Evolutionary conservation across 768 basidiomycete species (phyloP).

Genomic region (Harrya chromipes): DNA sequence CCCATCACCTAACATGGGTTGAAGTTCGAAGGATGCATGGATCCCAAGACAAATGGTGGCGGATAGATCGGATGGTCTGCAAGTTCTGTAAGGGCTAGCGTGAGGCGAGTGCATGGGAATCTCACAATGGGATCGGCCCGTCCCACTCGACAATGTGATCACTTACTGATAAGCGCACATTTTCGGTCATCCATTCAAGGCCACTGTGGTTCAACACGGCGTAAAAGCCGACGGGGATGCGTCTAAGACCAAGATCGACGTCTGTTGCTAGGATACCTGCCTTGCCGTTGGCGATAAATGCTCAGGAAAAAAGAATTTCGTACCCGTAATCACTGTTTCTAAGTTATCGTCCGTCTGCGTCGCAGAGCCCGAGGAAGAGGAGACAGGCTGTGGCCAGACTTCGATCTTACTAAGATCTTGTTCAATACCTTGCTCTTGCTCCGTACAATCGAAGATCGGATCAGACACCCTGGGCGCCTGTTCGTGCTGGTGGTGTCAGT

Average conservation of each 20-base stretch:
- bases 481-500: no score
- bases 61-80: slow-evolving; percentile 3
- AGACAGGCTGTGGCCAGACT: neutral
- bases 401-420: neutral
- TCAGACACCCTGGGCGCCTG: neutral
- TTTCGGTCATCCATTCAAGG: slow-evolving; percentile 1
- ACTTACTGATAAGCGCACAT: neutral
- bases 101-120: no score
- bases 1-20: slow-evolving; percentile 5
- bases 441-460: neutral
- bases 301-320: neutral
- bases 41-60: neutral
- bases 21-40: slow-evolving; percentile 2
- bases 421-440: neutral
- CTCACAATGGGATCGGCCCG: slow-evolving; percentile 3
- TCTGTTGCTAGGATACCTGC: slow-evolving; percentile 5
- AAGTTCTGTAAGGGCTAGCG: neutral
- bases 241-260: neutral
- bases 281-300: neutral
- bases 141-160: slow-evolving; percentile 2
- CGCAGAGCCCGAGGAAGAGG: neutral
- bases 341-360: neutral
- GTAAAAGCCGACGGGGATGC: slow-evolving; percentile 4
- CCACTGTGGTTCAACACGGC: neutral
- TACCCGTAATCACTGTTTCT: slow-evolving; percentile 1